Evolutionary conservation across 2,329 filamentous ascomycete species (phyloP), one percentile per base, ranked within the genome.

Genomic region (Neophaeococcomyces aloes): DNA sequence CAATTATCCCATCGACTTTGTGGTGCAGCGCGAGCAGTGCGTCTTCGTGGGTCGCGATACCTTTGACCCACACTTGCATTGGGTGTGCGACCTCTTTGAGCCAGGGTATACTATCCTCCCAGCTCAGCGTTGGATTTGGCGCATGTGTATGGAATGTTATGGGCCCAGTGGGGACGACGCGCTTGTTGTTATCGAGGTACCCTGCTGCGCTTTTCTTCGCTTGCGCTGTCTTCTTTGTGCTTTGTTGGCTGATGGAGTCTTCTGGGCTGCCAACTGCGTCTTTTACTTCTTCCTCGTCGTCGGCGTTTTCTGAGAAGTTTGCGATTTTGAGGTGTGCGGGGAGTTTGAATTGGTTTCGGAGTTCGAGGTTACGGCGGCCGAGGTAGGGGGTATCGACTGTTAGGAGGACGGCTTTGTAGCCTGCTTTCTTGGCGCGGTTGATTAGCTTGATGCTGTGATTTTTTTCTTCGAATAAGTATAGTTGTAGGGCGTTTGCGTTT

Each of bases 101-200:
- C 48, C 52, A 54, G 2, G 52, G 50, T 32, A 54, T 51, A 7
- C 46, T 39, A 11, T 50, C 44, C 34, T 54, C 52, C 52, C 52
- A 54, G 27, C 27, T 44, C 11, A 96, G 76, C 0, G 75, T 72
- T 0, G 89, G 88, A 60, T 87, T 95, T 7, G 87, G 88, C 59
- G 96, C 89, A 64, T 96, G 96, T 10, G 89, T 95, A 13, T 91
- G 88, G 61, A 93, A 98, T 1, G 89, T 96, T 53, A 96, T 80
- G 60, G 81, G 80, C 25, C 77, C 78, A 59, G 81, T 88, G 1
- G 91, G 89, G 29, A 95, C 81, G 14, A 46, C 33, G 5, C 51
- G 43, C 31, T 39, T 41, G 15, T 43, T 14, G 8, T 46, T 48
- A 44, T 52, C 43, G 15, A 42, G 40, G 33, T 48, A 47, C n/a